Evolutionary conservation across 306 rosid species (phyloP).

Genomic region (Gillenia trifoliata): DNA sequence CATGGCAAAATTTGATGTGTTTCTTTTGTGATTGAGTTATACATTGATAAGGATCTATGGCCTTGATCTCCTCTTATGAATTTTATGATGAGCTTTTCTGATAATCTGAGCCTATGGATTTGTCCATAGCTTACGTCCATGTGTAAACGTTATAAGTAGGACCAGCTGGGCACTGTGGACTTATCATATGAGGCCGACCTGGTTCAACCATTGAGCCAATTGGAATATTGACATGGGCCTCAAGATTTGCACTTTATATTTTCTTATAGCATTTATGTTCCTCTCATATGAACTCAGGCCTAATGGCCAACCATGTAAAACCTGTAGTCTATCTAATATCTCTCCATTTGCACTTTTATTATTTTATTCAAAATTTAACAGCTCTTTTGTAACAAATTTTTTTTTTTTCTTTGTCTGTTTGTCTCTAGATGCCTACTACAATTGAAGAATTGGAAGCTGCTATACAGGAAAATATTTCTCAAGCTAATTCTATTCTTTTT

Average conservation of each 20-base stretch:
- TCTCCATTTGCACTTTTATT: background rate
- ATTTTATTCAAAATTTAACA: background rate
- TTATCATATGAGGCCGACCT: background rate
- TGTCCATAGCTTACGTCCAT: background rate
- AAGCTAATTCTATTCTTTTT: slow-evolving; percentile 78
- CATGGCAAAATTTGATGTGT: background rate
- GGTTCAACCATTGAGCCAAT: background rate
- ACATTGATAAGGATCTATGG: background rate
- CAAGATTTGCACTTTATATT: background rate
- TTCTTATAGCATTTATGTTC: background rate
- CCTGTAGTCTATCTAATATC: background rate
- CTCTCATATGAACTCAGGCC: background rate
- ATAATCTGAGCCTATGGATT: background rate
- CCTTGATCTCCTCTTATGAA: background rate
- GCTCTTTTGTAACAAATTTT: background rate
- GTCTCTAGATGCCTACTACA: slow-evolving; percentile 83
- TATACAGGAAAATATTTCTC: slow-evolving; percentile 67
- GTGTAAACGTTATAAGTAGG: background rate
- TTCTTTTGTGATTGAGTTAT: background rate
- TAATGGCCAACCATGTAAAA: background rate
- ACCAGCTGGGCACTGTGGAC: background rate
- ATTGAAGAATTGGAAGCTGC: slow-evolving; percentile 87
- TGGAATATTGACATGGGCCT: background rate
- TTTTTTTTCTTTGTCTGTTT: background rate
- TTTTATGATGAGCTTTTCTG: background rate